phyloP scores from a whole-genome alignment of 768 basidiomycete genomes.

The Kwoniella sp. region DNA sequence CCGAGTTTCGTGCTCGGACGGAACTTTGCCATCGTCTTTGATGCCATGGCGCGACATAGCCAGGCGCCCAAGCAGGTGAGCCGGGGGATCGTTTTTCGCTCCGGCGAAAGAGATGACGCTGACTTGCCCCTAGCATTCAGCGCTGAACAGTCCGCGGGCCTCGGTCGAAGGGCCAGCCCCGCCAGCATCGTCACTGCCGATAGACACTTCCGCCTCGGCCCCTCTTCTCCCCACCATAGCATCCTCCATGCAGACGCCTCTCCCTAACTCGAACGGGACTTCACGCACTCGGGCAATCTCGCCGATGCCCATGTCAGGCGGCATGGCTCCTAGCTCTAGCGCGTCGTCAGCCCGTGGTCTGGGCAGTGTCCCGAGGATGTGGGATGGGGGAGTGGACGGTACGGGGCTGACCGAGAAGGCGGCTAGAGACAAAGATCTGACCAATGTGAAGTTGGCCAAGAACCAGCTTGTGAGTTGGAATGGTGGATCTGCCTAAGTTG shows the following conservation, averaged over 20 bases:
- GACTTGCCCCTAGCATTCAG: neutral
- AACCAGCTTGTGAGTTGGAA: constrained; percentile 42
- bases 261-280: neutral
- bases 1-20: constrained; percentile 87
- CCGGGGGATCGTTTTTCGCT: too few relatives aligned
- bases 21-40: constrained; percentile 88
- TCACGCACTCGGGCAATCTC: constrained; percentile 5
- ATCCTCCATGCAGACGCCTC: constrained; percentile 4
- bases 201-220: neutral
- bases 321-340: constrained; percentile 12
- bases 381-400: constrained; percentile 22
- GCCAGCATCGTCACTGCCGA: constrained; percentile 3
- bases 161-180: constrained; percentile 9
- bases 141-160: constrained; percentile 5
- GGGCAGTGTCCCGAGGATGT: constrained; percentile 20
- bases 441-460: constrained; percentile 45
- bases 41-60: constrained; percentile 58
- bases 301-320: neutral
- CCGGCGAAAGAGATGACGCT: too few relatives aligned
- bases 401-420: constrained; percentile 1
- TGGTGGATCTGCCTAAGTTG: too few relatives aligned
- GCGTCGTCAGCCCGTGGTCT: constrained; percentile 2
- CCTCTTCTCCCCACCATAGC: constrained; percentile 12
- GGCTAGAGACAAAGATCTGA: constrained; percentile 34
- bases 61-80: constrained; percentile 29